Conservation (phyloP, 345 rosid species). For the Boechera divaricarpa region DNA sequence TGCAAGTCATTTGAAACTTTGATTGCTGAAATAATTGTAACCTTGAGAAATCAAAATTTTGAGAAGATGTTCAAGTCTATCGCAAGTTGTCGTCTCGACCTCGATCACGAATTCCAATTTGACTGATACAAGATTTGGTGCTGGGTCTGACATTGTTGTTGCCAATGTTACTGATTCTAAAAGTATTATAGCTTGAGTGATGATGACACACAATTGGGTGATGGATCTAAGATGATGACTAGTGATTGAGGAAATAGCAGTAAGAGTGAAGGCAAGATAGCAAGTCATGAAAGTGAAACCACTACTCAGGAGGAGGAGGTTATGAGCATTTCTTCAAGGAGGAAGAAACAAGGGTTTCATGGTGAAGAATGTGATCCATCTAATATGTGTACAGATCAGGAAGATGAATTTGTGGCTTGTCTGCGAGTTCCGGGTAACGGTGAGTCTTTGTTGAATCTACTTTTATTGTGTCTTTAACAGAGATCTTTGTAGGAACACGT, state of each 20-base stretch:
- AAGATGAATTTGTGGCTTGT: constrained; percentile 70
- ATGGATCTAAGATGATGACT: constrained; percentile 10
- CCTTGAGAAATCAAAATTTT: too few species aligned
- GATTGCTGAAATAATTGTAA: too few species aligned
- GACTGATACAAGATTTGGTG: constrained; percentile 28
- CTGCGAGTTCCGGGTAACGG: constrained; percentile 82
- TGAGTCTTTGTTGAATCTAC: constrained; percentile 26
- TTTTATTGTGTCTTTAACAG: background rate
- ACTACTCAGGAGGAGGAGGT: constrained; percentile 22
- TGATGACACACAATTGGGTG: constrained; percentile 13
- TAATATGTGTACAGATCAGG: constrained; percentile 59
- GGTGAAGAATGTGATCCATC: constrained; percentile 74
- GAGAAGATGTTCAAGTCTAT: too few species aligned
- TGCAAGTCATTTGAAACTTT: too few species aligned
- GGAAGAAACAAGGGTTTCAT: constrained; percentile 48
- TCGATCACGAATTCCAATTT: constrained; percentile 28
- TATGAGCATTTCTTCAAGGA: background rate
- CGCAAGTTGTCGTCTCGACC: constrained; percentile 27
- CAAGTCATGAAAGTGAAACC: constrained; percentile 26
- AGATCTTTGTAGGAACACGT: constrained; percentile 52
- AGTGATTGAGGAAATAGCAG: constrained; percentile 22
- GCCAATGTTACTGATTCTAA: constrained; percentile 34
- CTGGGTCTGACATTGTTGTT: constrained; percentile 25
- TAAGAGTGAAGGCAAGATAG: constrained; percentile 29
- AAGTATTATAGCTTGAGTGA: constrained; percentile 2